A percentile compares a stretch with the other conserved stretches of the same genome.
phyloP scores from a whole-genome alignment of 805 yeast species.

The Cyberlindnera misumaiensis region DNA sequence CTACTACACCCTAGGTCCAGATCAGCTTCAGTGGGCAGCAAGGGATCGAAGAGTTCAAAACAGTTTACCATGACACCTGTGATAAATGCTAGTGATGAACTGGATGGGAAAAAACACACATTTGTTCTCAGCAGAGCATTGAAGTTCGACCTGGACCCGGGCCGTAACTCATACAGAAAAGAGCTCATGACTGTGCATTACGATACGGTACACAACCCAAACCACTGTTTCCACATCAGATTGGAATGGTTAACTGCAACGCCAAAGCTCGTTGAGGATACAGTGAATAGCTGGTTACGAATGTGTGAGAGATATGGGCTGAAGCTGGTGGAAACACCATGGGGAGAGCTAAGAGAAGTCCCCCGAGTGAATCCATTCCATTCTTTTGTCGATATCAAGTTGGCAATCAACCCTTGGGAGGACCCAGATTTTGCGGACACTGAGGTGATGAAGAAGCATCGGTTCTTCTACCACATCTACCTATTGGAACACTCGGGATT shows the following conservation, averaged over 20 bases:
- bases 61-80: conserved; percentile 14
- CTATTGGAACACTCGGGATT: conserved; percentile 67
- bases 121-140: conserved; percentile 64
- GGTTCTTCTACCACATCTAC: conserved; percentile 71
- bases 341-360: conserved; percentile 75
- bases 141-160: conserved; percentile 69
- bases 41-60: conserved; percentile 3
- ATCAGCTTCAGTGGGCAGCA: conserved; percentile 4
- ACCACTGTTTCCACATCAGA: conserved; percentile 86
- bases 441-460: conserved; percentile 40
- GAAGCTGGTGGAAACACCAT: conserved; percentile 79
- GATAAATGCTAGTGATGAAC: conserved; percentile 6
- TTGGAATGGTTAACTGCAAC: conserved; percentile 92
- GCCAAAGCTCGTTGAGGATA: conserved; percentile 75
- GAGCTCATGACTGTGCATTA: conserved; percentile 81
- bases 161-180: conserved; percentile 61
- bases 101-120: conserved; percentile 10
- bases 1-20: conserved; percentile 3
- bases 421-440: conserved; percentile 44
- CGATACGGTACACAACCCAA: conserved; percentile 89
- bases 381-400: conserved; percentile 63
- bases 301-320: conserved; percentile 83
- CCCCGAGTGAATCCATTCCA: conserved; percentile 82
- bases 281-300: conserved; percentile 70
- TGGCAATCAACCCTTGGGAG: conserved; percentile 68